Conservation (phyloP, 345 rosid genomes). For the Schrenkiella parvula region DNA sequence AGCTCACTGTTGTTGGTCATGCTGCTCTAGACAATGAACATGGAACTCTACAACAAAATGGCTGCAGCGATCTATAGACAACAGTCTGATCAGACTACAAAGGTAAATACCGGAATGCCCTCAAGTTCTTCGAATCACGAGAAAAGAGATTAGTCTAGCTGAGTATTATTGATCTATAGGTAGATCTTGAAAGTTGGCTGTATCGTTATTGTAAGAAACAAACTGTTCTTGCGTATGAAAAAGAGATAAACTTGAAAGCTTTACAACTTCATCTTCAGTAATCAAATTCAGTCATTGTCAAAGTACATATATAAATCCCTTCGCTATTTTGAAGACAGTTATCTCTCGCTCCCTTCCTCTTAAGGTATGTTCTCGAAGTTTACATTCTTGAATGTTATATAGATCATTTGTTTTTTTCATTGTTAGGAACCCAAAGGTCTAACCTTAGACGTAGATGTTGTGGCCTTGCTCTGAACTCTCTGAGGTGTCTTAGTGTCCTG, state of each 20-base stretch:
- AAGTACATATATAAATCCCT: neutral
- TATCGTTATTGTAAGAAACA: neutral
- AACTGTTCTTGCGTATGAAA: neutral
- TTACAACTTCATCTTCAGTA: slow-evolving; percentile 3
- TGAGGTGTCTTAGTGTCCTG: slow-evolving; percentile 48
- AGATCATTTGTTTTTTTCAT: neutral
- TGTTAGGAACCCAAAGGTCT: slow-evolving; percentile 8
- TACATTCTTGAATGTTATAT: neutral
- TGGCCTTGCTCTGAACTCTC: slow-evolving; percentile 6
- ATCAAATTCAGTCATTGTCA: neutral
- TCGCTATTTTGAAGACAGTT: neutral
- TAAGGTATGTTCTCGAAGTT: neutral
- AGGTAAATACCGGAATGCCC: slow-evolving; percentile 34
- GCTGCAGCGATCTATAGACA: slow-evolving; percentile 49
- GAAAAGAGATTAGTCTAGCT: slow-evolving; percentile 31
- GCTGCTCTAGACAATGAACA: slow-evolving; percentile 29
- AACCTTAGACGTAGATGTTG: slow-evolving; percentile 31
- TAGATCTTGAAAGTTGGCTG: neutral
- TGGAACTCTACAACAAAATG: slow-evolving; percentile 31
- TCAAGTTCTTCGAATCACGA: slow-evolving; percentile 27
- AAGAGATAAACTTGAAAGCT: slow-evolving; percentile 14
- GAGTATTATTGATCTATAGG: neutral
- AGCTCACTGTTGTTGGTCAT: slow-evolving; percentile 6
- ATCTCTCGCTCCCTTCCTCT: neutral
- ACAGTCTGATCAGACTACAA: slow-evolving; percentile 43